Conservation (phyloP, 352 stramenopile genomes). For the Plasmopara halstedii region DNA sequence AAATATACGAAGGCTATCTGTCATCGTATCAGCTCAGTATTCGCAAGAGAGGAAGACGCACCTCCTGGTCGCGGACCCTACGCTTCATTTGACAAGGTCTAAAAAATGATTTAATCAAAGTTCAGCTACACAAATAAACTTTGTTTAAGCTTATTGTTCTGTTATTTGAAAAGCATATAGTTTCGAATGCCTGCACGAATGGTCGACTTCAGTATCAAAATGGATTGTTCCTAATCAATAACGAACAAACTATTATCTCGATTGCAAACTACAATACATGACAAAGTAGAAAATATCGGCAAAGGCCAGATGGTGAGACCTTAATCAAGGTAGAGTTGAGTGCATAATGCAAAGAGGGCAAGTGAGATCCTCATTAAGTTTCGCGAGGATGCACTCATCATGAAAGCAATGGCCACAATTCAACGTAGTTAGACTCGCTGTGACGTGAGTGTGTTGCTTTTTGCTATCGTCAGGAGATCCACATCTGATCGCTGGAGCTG, state of each 20-base stretch:
- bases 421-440: slow-evolving; percentile 60
- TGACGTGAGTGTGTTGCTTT: slow-evolving; percentile 23
- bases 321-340: too few species aligned
- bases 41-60: slow-evolving; percentile 13
- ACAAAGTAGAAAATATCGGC: background rate
- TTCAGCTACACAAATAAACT: too few species aligned
- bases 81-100: too few species aligned
- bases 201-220: too few species aligned
- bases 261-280: background rate
- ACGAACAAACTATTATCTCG: too few species aligned
- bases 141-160: too few species aligned
- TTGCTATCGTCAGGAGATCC: slow-evolving; percentile 11
- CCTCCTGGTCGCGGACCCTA: slow-evolving; percentile 49
- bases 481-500: slow-evolving; percentile 8
- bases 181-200: too few species aligned
- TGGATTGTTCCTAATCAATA: too few species aligned
- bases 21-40: background rate
- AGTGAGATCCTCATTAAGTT: slow-evolving; percentile 64
- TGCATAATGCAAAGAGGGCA: slow-evolving; percentile 50
- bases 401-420: slow-evolving; percentile 80
- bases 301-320: too few species aligned
- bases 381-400: slow-evolving; percentile 79
- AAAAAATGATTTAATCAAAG: too few species aligned
- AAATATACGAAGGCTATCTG: background rate
- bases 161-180: too few species aligned